These are phyloP conservation scores for Auriculariales sp. DNA, from an alignment of 768 basidiomycete species.

Conservation along the genomic window DNA sequence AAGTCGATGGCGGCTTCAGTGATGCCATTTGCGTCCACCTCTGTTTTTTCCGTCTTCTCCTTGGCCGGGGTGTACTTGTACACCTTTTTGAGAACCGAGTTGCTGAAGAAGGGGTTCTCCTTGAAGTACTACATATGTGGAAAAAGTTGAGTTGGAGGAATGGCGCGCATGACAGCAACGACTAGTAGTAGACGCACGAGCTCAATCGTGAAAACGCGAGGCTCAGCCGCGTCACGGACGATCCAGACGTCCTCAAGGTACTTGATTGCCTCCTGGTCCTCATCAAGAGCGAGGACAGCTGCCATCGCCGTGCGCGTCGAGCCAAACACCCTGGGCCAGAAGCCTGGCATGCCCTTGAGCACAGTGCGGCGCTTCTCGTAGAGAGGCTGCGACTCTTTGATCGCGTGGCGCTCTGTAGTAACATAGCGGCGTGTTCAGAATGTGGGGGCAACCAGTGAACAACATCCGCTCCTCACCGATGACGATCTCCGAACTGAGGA, in stretches of 20 bases:
- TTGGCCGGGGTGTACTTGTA: conserved; percentile 50
- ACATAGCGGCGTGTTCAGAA: not conserved
- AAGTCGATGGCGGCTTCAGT: conserved; percentile 69
- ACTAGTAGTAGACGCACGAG: conserved; percentile 46
- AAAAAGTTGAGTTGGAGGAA: not conserved
- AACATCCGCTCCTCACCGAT: conserved; percentile 37
- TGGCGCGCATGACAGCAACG: conserved; percentile 1
- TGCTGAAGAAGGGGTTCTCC: conserved; percentile 71
- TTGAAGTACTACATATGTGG: conserved; percentile 49
- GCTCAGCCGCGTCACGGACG: conserved; percentile 53
- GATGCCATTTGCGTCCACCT: conserved; percentile 65
- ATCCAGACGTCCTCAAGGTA: conserved; percentile 83
- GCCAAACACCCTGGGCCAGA: no score
- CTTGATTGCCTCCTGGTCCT: conserved; percentile 69
- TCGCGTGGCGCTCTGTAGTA: conserved; percentile 45
- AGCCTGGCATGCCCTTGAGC: conserved; percentile 52
- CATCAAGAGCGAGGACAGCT: conserved; percentile 52
- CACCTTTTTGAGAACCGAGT: conserved; percentile 67
- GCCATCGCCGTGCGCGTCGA: conserved; percentile 55
- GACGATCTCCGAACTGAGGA: conserved; percentile 54
- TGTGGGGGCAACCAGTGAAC: not conserved
- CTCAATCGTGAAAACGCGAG: conserved; percentile 71
- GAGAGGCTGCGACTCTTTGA: conserved; percentile 39
- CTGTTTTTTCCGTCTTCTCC: conserved; percentile 44
- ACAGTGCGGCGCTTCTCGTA: conserved; percentile 60